A percentile compares a stretch with the other conserved stretches of the same genome.
Evolutionary conservation across 1,139 yeast genomes (phyloP).

Genomic region (Magnusiomyces tetraspermus): DNA sequence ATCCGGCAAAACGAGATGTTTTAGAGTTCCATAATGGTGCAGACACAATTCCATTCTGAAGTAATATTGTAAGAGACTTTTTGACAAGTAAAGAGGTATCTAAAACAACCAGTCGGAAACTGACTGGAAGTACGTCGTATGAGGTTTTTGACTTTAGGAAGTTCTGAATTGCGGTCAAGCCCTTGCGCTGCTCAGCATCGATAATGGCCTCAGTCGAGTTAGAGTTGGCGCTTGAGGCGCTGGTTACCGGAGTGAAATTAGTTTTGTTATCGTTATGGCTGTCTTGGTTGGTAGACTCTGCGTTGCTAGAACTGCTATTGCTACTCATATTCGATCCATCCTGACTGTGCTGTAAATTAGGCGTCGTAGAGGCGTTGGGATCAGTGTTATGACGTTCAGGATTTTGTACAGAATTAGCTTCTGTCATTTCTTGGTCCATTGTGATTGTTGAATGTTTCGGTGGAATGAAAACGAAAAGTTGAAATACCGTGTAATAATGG

Average conservation of each 20-base stretch:
- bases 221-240: background rate
- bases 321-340: background rate
- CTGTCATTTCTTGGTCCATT: constrained; percentile 6
- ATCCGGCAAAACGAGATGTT: constrained; percentile 85
- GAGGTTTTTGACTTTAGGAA: constrained; percentile 88
- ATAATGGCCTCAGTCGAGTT: constrained; percentile 7
- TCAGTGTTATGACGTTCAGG: background rate
- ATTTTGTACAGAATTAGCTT: background rate
- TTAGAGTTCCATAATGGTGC: constrained; percentile 96
- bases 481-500: too few relatives aligned
- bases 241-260: background rate
- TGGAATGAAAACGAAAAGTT: too few relatives aligned
- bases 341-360: background rate
- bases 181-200: constrained; percentile 20
- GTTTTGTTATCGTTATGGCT: background rate
- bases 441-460: background rate
- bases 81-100: constrained; percentile 88
- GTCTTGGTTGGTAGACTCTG: background rate
- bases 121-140: constrained; percentile 93
- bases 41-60: constrained; percentile 89
- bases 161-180: constrained; percentile 55
- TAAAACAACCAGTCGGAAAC: constrained; percentile 83
- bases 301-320: background rate
- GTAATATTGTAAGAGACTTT: constrained; percentile 77
- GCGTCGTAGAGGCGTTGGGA: background rate